Evolutionary conservation across 2,329 filamentous ascomycete genomes (phyloP), one percentile per base, ranked within the genome.

Genomic region (Trichoderma semiorbis): DNA sequence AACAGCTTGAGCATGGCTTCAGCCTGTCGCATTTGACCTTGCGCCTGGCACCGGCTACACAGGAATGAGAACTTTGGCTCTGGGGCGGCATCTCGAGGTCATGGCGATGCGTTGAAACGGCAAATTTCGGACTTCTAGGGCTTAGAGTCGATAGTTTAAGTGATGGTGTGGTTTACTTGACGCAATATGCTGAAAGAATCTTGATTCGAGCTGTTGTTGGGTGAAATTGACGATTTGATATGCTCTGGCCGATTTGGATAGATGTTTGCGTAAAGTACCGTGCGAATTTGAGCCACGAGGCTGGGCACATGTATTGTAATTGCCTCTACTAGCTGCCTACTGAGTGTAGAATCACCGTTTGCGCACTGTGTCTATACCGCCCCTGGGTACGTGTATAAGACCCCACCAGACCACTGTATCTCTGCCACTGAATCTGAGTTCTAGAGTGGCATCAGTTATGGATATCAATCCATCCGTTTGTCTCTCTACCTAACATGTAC

Each of bases 11-110:
- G n/a, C 66, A 69, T 26, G 66, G 66, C 24, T 30, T 47, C 8
- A 69, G 55, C 10, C 43, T 69, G 55, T 69, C 66, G 28, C 66
- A 69, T 47, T 61, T 69, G 28, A 69, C 10, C 57, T 69, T 69
- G 36, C 66, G 66, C 39, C 66, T 30, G 36, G 66, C 55, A 50
- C 55, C 61, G 28, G 36, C 39, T 7, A 61, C 28, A 14, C 66
- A 69, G 14, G 66, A 69, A 34, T 50, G 32, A 16, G 66, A 61
- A 50, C 18, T 32, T 0, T 47, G 64, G 8, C 28, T 67, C 32
- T 32, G 43, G 4, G 30, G 1, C 21, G 53, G 8, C 66, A 69
- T 69, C 28, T 36, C 16, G 24, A 24, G 1, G 5, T 71, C 34
- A 68, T 28, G 55, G 14, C 21, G 36, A 50, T 18, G 12, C 14